Conservation (phyloP, 2,329 filamentous ascomycete species). For the Exserohilum rostratum region DNA sequence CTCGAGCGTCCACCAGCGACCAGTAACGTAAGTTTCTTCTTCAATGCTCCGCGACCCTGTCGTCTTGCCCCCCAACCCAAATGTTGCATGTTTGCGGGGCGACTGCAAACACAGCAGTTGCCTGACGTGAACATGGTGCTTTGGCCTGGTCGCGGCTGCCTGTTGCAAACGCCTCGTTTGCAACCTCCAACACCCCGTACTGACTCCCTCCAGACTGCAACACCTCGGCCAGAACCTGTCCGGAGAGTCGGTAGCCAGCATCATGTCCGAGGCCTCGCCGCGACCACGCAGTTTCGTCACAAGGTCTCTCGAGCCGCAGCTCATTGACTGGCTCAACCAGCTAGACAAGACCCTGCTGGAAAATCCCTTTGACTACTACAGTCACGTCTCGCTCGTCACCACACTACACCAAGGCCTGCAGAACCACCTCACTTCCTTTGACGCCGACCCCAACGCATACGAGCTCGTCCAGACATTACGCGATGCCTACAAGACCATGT, state of each 20-base stretch:
- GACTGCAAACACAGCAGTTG: not conserved
- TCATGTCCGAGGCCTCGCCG: constrained; percentile 56
- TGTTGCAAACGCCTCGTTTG: constrained; percentile 17
- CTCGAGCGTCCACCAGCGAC: constrained; percentile 39
- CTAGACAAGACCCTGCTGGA: constrained; percentile 52
- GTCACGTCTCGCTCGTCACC: constrained; percentile 55
- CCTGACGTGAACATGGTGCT: constrained; percentile 16
- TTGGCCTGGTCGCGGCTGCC: constrained; percentile 28
- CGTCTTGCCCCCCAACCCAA: not conserved
- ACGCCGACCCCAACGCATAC: constrained; percentile 49
- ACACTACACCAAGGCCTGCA: constrained; percentile 57
- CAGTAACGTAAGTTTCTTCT: constrained; percentile 42
- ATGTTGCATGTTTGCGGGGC: not conserved
- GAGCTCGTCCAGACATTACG: constrained; percentile 54
- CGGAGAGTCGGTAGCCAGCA: constrained; percentile 52
- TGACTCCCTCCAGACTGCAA: constrained; percentile 27
- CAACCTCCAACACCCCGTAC: constrained; percentile 14
- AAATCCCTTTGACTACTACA: constrained; percentile 58
- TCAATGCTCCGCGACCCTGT: not conserved
- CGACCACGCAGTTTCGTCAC: constrained; percentile 53
- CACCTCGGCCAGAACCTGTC: constrained; percentile 49
- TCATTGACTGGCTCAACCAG: constrained; percentile 53
- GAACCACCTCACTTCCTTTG: constrained; percentile 44
- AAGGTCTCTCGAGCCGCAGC: constrained; percentile 50
- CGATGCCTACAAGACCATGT: constrained; percentile 63